Conservation (phyloP, 345 rosid species). For the Cardamine chenopodiifolia region DNA sequence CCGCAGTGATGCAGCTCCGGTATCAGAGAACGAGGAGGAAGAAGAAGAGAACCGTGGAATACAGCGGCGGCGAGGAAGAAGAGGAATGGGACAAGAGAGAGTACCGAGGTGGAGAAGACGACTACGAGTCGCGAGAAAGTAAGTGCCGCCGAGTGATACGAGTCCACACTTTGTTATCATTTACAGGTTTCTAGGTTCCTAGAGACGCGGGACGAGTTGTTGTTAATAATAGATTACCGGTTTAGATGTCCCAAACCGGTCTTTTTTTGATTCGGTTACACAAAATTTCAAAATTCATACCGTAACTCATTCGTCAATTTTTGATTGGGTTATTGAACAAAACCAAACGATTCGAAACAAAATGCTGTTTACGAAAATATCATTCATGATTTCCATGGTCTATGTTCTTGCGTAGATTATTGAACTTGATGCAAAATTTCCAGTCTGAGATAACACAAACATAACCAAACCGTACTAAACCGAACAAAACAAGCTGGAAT, state of each 20-base stretch:
- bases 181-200: neutral
- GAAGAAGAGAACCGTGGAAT: slow-evolving; percentile 5
- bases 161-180: slow-evolving; percentile 29
- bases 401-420: neutral
- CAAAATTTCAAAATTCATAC: neutral
- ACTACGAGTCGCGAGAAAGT: slow-evolving; percentile 10
- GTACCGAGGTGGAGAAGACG: slow-evolving; percentile 8
- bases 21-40: neutral
- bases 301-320: neutral
- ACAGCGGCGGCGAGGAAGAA: slow-evolving; percentile 11
- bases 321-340: neutral
- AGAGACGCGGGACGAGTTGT: neutral
- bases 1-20: slow-evolving; percentile 8
- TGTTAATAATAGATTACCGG: neutral
- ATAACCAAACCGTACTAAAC: neutral
- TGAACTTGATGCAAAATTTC: neutral
- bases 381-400: neutral
- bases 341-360: neutral
- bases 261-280: neutral
- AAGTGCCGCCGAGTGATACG: slow-evolving; percentile 10
- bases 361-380: neutral
- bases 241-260: neutral
- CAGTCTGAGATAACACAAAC: neutral
- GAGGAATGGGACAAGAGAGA: slow-evolving; percentile 28
- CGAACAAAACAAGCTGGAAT: neutral